Percentiles rank a stretch among this genome's conserved stretches.
Conservation (phyloP, 2,329 filamentous ascomycete genomes). For the Neofusicoccum cordaticola region DNA sequence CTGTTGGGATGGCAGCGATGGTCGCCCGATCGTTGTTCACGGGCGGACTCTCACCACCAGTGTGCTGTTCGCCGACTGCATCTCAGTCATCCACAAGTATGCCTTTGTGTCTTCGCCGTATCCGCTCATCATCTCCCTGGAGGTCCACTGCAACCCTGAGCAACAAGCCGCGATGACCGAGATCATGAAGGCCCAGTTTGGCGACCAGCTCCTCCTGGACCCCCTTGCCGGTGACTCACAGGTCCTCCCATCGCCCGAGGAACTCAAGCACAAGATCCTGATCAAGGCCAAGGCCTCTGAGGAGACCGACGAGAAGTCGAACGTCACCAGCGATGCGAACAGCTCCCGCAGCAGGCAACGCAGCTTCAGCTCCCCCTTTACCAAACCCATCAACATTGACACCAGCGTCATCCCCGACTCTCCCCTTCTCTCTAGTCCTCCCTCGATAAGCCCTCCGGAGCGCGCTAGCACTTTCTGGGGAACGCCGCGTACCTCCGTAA, state of each 20-base stretch:
- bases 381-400: constrained; percentile 62
- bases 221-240: constrained; percentile 67
- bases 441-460: constrained; percentile 53
- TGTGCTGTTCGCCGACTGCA: constrained; percentile 86
- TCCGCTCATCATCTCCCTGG: constrained; percentile 89
- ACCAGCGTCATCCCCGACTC: constrained; percentile 50
- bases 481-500: constrained; percentile 53
- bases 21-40: constrained; percentile 85
- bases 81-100: constrained; percentile 90
- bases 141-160: constrained; percentile 82
- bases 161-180: constrained; percentile 88
- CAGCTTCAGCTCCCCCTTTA: constrained; percentile 76
- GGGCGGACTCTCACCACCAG: constrained; percentile 85
- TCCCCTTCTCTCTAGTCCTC: constrained; percentile 51
- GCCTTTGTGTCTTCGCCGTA: constrained; percentile 86
- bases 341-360: constrained; percentile 45
- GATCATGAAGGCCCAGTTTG: constrained; percentile 83
- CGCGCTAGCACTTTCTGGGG: constrained; percentile 46
- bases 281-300: constrained; percentile 91
- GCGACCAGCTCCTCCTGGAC: constrained; percentile 72
- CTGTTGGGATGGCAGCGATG: constrained; percentile 92
- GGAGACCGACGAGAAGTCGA: constrained; percentile 47
- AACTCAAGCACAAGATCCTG: constrained; percentile 78
- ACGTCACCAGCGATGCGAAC: constrained; percentile 32
- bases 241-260: constrained; percentile 77